These are phyloP conservation scores for Colletotrichum camelliae DNA, from an alignment of 2,329 filamentous ascomycete genomes.

Conservation along the genomic window DNA sequence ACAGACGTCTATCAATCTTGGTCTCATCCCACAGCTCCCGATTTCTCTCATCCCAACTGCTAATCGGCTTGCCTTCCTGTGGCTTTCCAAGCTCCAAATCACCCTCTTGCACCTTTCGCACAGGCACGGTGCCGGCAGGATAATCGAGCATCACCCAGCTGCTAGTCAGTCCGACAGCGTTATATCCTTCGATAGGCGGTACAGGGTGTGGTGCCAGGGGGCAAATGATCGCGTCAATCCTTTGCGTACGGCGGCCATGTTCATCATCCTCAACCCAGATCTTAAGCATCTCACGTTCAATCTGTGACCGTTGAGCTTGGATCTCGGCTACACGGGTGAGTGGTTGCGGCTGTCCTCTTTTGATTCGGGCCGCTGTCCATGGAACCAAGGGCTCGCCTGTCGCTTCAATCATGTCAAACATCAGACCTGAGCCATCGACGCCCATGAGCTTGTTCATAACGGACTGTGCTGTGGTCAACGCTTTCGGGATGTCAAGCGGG, in stretches of 20 bases:
- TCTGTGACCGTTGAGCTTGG: background rate
- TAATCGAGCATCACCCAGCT: conserved; percentile 44
- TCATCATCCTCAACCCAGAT: conserved; percentile 10
- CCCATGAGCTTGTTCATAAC: conserved; percentile 20
- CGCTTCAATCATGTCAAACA: conserved; percentile 6
- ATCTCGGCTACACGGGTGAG: background rate
- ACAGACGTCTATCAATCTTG: background rate
- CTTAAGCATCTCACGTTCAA: conserved; percentile 10
- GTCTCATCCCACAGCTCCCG: conserved; percentile 12
- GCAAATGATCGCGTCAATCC: conserved; percentile 59
- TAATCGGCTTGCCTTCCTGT: background rate
- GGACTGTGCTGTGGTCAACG: background rate
- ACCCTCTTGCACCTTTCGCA: background rate
- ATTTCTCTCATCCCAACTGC: conserved; percentile 7
- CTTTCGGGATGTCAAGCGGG: background rate
- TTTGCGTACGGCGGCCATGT: background rate
- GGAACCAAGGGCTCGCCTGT: conserved; percentile 9
- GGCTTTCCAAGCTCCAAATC: conserved; percentile 2
- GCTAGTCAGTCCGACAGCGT: conserved; percentile 33
- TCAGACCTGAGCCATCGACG: background rate
- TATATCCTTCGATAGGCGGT: conserved; percentile 44
- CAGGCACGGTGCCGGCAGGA: conserved; percentile 37
- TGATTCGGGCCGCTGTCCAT: conserved; percentile 5
- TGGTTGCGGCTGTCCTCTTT: background rate
- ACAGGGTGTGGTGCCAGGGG: conserved; percentile 67